Evolutionary conservation across 2,329 filamentous ascomycete species (phyloP).

Genomic region (Pezicula neosporulosa): DNA sequence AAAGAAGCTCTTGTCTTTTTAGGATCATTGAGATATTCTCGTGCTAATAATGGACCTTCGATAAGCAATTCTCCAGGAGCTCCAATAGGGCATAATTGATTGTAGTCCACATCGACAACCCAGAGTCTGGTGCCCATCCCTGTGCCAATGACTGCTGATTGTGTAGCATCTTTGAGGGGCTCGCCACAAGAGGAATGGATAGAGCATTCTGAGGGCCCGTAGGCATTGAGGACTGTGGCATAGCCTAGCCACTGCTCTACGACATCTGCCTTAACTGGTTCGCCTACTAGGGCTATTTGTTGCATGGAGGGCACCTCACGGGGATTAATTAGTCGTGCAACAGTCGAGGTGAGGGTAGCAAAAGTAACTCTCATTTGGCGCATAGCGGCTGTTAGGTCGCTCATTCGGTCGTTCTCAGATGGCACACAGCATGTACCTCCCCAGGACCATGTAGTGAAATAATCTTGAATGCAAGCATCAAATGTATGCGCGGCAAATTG

Average conservation of each 20-base stretch:
- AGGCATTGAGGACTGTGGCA: constrained; percentile 1
- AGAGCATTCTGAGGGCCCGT: constrained; percentile 2
- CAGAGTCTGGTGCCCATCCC: neutral
- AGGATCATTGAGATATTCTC: constrained; percentile 55
- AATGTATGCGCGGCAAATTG: constrained; percentile 1
- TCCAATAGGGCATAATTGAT: constrained; percentile 23
- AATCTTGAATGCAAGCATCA: neutral
- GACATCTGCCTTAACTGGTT: neutral
- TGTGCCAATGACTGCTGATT: neutral
- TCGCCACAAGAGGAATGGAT: constrained; percentile 1
- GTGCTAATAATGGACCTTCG: constrained; percentile 38
- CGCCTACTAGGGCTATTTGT: constrained; percentile 1
- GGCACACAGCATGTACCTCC: neutral
- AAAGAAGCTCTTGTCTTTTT: constrained; percentile 55
- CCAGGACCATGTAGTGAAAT: constrained; percentile 2
- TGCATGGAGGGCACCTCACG: constrained; percentile 1
- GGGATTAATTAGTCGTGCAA: neutral
- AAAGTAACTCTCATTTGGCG: neutral
- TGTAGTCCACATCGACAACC: constrained; percentile 1
- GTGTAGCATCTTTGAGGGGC: neutral
- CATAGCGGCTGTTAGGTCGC: neutral
- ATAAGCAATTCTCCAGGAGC: constrained; percentile 33
- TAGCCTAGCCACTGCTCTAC: constrained; percentile 1
- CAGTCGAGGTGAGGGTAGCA: constrained; percentile 1
- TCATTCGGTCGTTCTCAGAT: constrained; percentile 1